phyloP scores from a whole-genome alignment of 2,329 filamentous ascomycete species.

The Incumbomyces delicatus region DNA sequence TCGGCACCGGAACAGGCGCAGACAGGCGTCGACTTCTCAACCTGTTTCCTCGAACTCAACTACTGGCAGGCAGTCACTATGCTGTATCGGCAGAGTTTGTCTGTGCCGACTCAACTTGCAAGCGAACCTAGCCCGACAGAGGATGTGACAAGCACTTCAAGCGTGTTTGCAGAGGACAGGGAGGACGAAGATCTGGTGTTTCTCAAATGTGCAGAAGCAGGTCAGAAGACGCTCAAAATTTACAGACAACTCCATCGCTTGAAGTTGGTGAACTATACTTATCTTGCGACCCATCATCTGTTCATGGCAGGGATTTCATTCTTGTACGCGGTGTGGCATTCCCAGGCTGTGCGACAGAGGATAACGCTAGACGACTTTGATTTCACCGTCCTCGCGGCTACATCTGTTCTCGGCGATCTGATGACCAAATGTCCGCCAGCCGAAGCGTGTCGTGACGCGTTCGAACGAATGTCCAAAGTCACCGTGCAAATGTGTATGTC shows the following conservation, averaged over 20 bases:
- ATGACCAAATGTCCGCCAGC: slow-evolving; percentile 92
- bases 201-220: slow-evolving; percentile 87
- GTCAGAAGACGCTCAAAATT: slow-evolving; percentile 80
- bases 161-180: slow-evolving; percentile 35
- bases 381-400: slow-evolving; percentile 86
- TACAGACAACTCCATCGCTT: slow-evolving; percentile 83
- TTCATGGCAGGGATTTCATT: slow-evolving; percentile 97
- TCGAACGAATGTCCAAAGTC: slow-evolving; percentile 88
- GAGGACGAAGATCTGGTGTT: slow-evolving; percentile 83
- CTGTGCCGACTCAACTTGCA: slow-evolving; percentile 74
- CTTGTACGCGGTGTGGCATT: slow-evolving; percentile 96
- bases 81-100: slow-evolving; percentile 83
- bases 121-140: slow-evolving; percentile 58
- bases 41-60: slow-evolving; percentile 85
- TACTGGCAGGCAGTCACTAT: slow-evolving; percentile 98
- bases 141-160: slow-evolving; percentile 48
- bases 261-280: slow-evolving; percentile 90
- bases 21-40: slow-evolving; percentile 79
- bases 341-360: slow-evolving; percentile 72
- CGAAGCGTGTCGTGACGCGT: slow-evolving; percentile 87
- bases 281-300: slow-evolving; percentile 86
- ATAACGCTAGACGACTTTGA: slow-evolving; percentile 94
- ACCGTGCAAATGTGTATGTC: slow-evolving; percentile 92
- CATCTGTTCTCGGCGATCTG: slow-evolving; percentile 81
- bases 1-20: slow-evolving; percentile 66